phyloP scores from a whole-genome alignment of 495 filamentous ascomycete species.

The Xylaria grammica region DNA sequence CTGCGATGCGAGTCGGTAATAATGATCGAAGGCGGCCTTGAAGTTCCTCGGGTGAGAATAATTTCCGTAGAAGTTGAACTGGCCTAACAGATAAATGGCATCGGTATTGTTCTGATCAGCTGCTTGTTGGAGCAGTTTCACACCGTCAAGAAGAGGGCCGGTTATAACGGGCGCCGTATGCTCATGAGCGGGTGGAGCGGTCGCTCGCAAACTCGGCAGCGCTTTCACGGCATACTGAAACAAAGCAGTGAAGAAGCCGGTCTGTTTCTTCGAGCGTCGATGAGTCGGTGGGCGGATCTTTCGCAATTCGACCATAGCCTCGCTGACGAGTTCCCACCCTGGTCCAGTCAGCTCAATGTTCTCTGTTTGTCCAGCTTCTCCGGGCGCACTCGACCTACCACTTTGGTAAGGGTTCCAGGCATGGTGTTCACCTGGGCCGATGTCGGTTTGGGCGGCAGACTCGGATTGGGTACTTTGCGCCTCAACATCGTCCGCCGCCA shows the following conservation, averaged over 20 bases:
- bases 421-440: constrained; percentile 29
- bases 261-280: constrained; percentile 42
- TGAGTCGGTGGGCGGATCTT: constrained; percentile 46
- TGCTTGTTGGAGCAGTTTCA: constrained; percentile 75
- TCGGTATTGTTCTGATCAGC: constrained; percentile 79
- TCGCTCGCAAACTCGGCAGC: constrained; percentile 49
- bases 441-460: constrained; percentile 37
- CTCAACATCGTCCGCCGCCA: constrained; percentile 33
- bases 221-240: constrained; percentile 45
- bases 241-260: constrained; percentile 44
- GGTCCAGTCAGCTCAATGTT: constrained; percentile 18
- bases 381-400: constrained; percentile 25
- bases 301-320: constrained; percentile 48
- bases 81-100: constrained; percentile 86
- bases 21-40: constrained; percentile 78
- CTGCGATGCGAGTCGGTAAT: constrained; percentile 74
- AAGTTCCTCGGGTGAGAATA: constrained; percentile 88
- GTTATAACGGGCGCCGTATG: constrained; percentile 33
- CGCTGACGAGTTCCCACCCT: constrained; percentile 53
- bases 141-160: constrained; percentile 60
- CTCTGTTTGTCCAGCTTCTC: not conserved
- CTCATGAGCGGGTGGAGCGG: constrained; percentile 40
- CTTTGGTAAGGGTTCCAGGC: constrained; percentile 38
- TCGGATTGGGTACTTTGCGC: constrained; percentile 33
- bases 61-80: constrained; percentile 97